Base-by-base conservation (phyloP, 148 eudicot species). In the Camellia sinensis region DNA sequence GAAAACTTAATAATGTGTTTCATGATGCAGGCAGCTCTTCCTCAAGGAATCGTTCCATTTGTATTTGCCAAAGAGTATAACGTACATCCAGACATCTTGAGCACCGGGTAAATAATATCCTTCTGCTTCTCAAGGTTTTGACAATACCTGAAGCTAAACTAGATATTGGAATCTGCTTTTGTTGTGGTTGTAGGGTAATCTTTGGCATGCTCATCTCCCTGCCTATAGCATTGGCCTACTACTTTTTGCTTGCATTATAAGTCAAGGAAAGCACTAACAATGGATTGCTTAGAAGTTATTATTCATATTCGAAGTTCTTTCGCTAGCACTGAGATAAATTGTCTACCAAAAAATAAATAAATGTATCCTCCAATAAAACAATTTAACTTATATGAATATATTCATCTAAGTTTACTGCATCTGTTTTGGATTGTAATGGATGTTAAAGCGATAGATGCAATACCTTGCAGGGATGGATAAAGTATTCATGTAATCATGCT, bases 11-110 rank as follows among this genome's bases (percentile, higher is more conserved):
- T 7, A 10, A 8, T 41, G 13, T 74, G 22, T 44, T 72, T 37
- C 71, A 15, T 78, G 9, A 45, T 79, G 80, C 86, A 87, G 89
- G 89, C 89, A 74, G 82, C 89, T 78, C 87, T 87, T 73, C 89
- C 89, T 45, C 89, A 87, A 79, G 89, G 89, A 69, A 87, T 87
- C 13, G 89, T 87, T 57, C 87, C 89, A 18, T 87, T 87, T 72
- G 89, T 87, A 43, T 87, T 87, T 71, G 84, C 89, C 19, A 85
- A 75, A 70, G 87, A 87, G 83, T 87, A 85, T 76, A 85, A 87
- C 41, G 62, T 84, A 63, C 78, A 87, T 76, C 86, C 89, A 44
- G 82, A 82, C 67, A 82, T 87, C 59, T 67, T 87, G 72, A 84
- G 89, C 82, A 84, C 87, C 67, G 89, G 89, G 89, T 87, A 83